These are phyloP conservation scores for Russula earlei DNA, from an alignment of 768 basidiomycete genomes.

Conservation along the genomic window DNA sequence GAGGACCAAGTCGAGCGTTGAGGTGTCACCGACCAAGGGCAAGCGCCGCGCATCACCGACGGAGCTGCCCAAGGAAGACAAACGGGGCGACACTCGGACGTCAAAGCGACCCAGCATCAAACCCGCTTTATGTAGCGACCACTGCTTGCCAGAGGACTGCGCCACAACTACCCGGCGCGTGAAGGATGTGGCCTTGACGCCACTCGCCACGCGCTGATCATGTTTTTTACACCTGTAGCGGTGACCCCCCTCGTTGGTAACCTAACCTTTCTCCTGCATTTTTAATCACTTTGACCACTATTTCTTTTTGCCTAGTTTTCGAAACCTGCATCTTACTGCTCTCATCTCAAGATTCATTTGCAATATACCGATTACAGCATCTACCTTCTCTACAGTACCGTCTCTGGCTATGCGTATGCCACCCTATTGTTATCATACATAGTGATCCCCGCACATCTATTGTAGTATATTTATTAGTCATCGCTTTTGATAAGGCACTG, in stretches of 20 bases:
- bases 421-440: constrained; percentile 11
- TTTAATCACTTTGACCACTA: neutral
- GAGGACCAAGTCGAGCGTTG: constrained; percentile 4
- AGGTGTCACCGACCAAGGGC: constrained; percentile 31
- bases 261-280: neutral
- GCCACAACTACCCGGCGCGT: neutral
- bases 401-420: constrained; percentile 10
- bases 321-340: neutral
- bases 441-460: constrained; percentile 11
- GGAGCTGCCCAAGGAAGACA: constrained; percentile 54
- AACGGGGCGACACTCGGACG: constrained; percentile 43
- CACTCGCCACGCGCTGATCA: neutral
- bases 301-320: constrained; percentile 1
- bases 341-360: constrained; percentile 7
- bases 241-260: neutral
- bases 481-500: neutral
- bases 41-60: constrained; percentile 69
- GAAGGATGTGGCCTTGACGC: neutral
- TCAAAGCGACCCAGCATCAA: constrained; percentile 65
- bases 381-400: constrained; percentile 8
- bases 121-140: constrained; percentile 29
- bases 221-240: neutral
- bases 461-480: constrained; percentile 5
- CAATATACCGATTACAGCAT: constrained; percentile 14
- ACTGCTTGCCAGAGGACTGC: neutral